Evolutionary conservation across 257 asterid genomes (phyloP), one percentile per base, ranked within the genome.

Genomic region (Striga asiatica): DNA sequence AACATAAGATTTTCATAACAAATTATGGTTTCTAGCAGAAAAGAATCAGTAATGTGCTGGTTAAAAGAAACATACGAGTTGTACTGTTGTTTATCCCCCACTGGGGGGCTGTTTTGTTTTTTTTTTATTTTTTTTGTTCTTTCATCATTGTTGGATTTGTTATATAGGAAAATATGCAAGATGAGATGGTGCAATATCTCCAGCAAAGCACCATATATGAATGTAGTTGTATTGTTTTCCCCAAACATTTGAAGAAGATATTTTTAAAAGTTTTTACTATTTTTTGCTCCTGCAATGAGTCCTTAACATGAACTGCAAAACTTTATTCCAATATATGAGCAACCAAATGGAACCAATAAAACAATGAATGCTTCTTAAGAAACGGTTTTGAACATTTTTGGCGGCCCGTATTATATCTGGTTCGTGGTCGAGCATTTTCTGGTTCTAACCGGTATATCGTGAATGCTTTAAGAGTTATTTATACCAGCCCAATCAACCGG

Each of bases 81-180:
- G 14, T 18, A 63, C 42, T 47, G 67, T 70, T 56, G 54, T 57
- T 46, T 61, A n/a, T 71, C 65, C 74, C 66, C 45, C 46, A 65
- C 50, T 65, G 9, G 47, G 66, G 62, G 70, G 31, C 55, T 56
- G 52, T n/a, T 22, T 48, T 9, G 39, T 20, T 60, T 56, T 51
- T 54, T 38, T 66, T 68, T 52, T 37, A 50, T n/a, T 53, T 11
- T 37, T 64, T 60, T 52, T 47, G 50, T 14, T 50, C 28, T 66
- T 39, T 43, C 28, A 7, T 60, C 49, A 37, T 54, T n/a, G n/a
- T n/a, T n/a, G n/a, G n/a, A n/a, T 56, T 34, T 34, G 59, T 22
- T 24, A 45, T 31, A 32, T 50, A 50, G 37, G 39, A 35, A 29
- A 9, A 27, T 56, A n/a, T 39, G 8, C 12, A 45, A 22, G 53